A percentile compares a stretch with the other conserved stretches of the same genome.
phyloP scores from a whole-genome alignment of 768 basidiomycete genomes.

The Boletus sp. region DNA sequence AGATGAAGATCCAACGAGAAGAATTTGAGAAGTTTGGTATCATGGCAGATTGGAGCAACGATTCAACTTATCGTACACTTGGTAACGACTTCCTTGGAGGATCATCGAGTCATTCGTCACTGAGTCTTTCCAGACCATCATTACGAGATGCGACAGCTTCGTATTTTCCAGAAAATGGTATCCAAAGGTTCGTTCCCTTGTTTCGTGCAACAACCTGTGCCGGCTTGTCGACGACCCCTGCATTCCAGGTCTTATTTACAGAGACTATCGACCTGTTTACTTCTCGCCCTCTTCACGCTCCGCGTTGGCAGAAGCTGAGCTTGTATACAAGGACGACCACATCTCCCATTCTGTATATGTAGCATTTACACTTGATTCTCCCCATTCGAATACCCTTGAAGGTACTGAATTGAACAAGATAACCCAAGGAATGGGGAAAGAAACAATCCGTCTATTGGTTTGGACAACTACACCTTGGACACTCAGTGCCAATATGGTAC shows the following conservation, averaged over 20 bases:
- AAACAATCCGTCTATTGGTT: conserved; percentile 58
- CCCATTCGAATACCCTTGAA: conserved; percentile 9
- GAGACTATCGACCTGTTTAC: conserved; percentile 86
- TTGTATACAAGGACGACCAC: conserved; percentile 87
- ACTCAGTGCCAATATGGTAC: conserved; percentile 89
- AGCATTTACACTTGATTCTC: conserved; percentile 57
- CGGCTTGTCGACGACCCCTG: neutral
- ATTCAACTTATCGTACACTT: conserved; percentile 78
- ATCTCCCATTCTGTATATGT: conserved; percentile 87
- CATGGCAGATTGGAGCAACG: conserved; percentile 85
- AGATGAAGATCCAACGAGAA: conserved; percentile 69
- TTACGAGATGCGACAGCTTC: conserved; percentile 86
- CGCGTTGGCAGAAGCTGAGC: conserved; percentile 92
- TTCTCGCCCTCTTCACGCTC: conserved; percentile 95
- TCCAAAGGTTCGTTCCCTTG: conserved; percentile 53
- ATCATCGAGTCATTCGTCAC: neutral
- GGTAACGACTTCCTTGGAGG: conserved; percentile 42
- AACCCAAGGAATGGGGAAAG: conserved; percentile 33
- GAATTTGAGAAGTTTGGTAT: conserved; percentile 83
- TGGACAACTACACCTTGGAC: conserved; percentile 99
- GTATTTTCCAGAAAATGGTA: conserved; percentile 85
- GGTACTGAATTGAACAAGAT: conserved; percentile 10
- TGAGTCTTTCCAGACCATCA: conserved; percentile 55
- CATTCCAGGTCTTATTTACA: conserved; percentile 68
- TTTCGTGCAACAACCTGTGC: neutral